Base-by-base conservation (phyloP, 345 rosid species). In the Hevea brasiliensis region DNA sequence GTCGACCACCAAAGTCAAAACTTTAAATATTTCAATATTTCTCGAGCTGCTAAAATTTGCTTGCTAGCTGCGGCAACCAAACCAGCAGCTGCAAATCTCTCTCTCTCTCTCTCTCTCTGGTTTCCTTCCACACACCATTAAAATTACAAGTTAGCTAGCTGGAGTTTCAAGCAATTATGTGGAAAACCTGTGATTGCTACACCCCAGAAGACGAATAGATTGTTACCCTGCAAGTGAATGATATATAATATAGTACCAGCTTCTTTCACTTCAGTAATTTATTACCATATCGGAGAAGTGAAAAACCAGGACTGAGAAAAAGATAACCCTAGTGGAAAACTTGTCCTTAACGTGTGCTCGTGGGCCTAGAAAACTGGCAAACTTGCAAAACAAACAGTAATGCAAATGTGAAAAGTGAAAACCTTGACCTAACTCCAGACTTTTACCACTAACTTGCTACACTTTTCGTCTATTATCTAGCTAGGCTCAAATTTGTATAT, bases 21-120 rank as follows among this genome's bases (percentile, higher is more conserved):
- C n/a, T n/a, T 20, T 4, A 35, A 62, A 71, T 40, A 21, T 44
- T 70, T 77, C 42, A 65, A 70, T 66, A 61, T 79, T 69, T 76
- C 82, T 82, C 85, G 85, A 79, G 78, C 80, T 73, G 62, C 76
- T 66, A 68, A 74, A 73, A 0, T 44, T 57, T 72, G 72, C 80
- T 82, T 75, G 24, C 58, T 56, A 71, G 63, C 67, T 77, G 71
- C 73, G 76, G 76, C 79, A 71, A 77, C 74, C 62, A 73, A 50
- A 75, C 50, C 17, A 27, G 40, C 56, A 45, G 21, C 24, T 27
- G 48, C 32, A 3, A 2, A 45, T 4, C 48, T 21, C 29, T 20
- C 32, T 21, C 18, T 68, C 61, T 53, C 29, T 65, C 69, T 47
- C 69, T 45, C 37, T 15, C 21, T 65, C 20, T 48, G 9, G 21